Conservation (phyloP, 192 early-diverging fungal genomes). For the Coemansia sp. region DNA sequence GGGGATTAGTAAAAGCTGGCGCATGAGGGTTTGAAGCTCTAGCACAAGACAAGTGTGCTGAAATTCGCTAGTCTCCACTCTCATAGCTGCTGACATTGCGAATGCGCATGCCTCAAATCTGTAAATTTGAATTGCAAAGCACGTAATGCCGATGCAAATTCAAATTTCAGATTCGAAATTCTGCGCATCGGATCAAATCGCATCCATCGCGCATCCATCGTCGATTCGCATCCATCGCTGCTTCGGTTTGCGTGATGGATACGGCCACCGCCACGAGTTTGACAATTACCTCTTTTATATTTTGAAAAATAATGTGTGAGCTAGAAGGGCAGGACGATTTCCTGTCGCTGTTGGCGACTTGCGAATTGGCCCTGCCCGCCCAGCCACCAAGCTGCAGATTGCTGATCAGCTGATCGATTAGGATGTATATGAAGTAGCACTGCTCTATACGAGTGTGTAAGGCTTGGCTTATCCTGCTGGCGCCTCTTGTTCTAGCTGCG, state of each 20-base stretch:
- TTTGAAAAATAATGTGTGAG: slow-evolving; percentile 1
- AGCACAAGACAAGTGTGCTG: neutral
- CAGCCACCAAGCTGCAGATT: neutral
- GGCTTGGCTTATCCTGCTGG: neutral
- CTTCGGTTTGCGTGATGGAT: neutral
- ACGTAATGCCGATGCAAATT: neutral
- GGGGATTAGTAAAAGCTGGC: neutral
- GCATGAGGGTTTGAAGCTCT: neutral
- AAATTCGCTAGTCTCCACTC: neutral
- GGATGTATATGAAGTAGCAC: neutral
- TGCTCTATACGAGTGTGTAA: neutral
- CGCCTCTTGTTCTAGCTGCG: neutral
- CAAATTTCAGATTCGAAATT: slow-evolving; percentile 4
- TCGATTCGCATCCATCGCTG: neutral
- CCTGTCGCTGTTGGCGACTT: neutral
- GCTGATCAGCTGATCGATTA: neutral
- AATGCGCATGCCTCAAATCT: neutral
- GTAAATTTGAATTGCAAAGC: neutral
- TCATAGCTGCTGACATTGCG: neutral
- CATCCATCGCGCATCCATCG: slow-evolving; percentile 6
- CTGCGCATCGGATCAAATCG: neutral
- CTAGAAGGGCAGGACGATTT: neutral
- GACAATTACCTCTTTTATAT: slow-evolving; percentile 5
- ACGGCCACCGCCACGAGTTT: neutral
- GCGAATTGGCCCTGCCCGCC: neutral